Conservation (phyloP, 345 rosid genomes). For the Camelina hispida region DNA sequence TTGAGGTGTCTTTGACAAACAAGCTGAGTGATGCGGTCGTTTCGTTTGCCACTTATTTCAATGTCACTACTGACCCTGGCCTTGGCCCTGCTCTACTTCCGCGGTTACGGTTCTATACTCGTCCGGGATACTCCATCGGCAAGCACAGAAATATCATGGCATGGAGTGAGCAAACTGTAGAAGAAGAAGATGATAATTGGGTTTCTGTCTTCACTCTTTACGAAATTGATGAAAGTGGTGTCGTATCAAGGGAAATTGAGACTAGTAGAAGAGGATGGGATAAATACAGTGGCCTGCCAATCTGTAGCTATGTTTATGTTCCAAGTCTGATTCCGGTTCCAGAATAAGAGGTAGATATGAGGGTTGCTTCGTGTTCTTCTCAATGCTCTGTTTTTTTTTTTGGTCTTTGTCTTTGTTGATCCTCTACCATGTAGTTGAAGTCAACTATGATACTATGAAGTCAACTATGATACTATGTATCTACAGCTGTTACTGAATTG, state of each 20-base stretch:
- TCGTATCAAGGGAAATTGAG: neutral
- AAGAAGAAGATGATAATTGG: neutral
- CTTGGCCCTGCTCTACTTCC: neutral
- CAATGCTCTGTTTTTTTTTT: conserved; percentile 11
- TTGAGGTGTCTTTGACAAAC: neutral
- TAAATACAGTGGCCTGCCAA: no score
- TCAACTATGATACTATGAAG: neutral
- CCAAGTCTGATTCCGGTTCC: conserved; percentile 10
- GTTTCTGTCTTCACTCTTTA: neutral
- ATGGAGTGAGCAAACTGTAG: neutral
- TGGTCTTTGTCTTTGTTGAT: neutral
- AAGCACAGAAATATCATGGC: neutral
- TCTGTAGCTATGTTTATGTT: neutral
- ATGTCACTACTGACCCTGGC: neutral
- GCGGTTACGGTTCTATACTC: neutral
- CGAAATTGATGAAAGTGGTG: neutral
- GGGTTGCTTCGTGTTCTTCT: neutral
- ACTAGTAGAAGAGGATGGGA: neutral
- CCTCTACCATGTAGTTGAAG: neutral
- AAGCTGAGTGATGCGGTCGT: neutral
- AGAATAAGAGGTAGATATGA: neutral
- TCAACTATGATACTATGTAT: no score
- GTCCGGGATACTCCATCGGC: neutral
- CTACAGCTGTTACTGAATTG: neutral
- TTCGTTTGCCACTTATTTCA: neutral